A percentile compares a stretch with the other conserved stretches of the same genome.
Evolutionary conservation across 1,139 yeast species (phyloP).

Genomic region (Entelexis paramagnoliae): DNA sequence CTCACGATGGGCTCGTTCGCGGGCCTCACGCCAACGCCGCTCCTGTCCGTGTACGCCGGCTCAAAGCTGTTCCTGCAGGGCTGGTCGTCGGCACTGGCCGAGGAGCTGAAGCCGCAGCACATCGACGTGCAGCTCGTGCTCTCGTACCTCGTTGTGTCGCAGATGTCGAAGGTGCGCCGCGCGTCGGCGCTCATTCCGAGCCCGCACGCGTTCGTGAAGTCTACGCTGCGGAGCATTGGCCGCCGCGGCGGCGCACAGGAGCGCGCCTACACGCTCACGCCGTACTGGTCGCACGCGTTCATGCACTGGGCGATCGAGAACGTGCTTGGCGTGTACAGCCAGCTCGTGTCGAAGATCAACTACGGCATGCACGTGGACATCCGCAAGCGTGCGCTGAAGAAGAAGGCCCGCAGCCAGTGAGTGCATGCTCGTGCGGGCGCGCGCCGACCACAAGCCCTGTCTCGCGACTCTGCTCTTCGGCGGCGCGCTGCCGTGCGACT

Average conservation of each 20-base stretch:
- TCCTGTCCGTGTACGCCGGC: conserved; percentile 88
- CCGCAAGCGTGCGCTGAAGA: conserved; percentile 70
- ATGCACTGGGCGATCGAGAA: conserved; percentile 78
- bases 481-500: no score
- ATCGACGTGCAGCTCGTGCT: conserved; percentile 79
- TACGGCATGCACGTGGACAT: conserved; percentile 68
- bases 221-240: conserved; percentile 61
- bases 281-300: conserved; percentile 89
- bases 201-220: conserved; percentile 64
- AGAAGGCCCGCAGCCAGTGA: conserved; percentile 41
- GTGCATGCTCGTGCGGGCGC: no score
- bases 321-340: conserved; percentile 72
- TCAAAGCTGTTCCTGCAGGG: conserved; percentile 89
- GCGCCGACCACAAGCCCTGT: no score
- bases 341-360: conserved; percentile 57
- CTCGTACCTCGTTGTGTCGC: conserved; percentile 88
- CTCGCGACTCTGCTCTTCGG: no score
- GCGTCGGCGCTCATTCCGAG: conserved; percentile 68
- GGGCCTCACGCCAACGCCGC: conserved; percentile 86
- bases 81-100: conserved; percentile 87
- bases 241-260: conserved; percentile 90
- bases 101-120: conserved; percentile 57
- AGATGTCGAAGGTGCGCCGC: conserved; percentile 87
- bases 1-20: conserved; percentile 96
- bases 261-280: conserved; percentile 75